phyloP scores from a whole-genome alignment of 805 yeast genomes.

The Alloascoidea hylecoeti region DNA sequence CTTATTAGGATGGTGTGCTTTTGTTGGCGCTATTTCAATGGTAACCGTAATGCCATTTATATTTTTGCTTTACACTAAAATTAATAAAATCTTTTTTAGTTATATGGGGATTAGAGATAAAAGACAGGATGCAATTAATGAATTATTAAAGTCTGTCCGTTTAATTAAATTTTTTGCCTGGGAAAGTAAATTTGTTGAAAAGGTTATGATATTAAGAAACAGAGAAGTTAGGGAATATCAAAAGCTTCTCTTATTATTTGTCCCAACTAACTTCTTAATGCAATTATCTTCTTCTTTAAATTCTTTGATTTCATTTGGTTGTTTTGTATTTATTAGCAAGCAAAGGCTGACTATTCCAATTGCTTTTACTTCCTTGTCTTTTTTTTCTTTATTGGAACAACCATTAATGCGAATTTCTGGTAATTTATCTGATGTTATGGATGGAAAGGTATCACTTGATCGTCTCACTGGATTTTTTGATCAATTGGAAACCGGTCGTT shows the following conservation, averaged over 20 bases:
- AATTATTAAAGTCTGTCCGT: slow-evolving; percentile 81
- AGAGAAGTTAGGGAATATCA: slow-evolving; percentile 53
- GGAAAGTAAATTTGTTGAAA: slow-evolving; percentile 75
- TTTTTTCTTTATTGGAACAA: slow-evolving; percentile 69
- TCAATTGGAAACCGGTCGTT: slow-evolving; percentile 78
- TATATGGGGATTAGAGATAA: slow-evolving; percentile 62
- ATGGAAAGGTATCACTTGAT: slow-evolving; percentile 87
- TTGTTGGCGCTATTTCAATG: slow-evolving; percentile 63
- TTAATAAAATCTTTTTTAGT: slow-evolving; percentile 43
- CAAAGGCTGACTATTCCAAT: slow-evolving; percentile 72
- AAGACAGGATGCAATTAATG: slow-evolving; percentile 86
- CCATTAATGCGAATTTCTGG: slow-evolving; percentile 88
- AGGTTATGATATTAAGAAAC: slow-evolving; percentile 56
- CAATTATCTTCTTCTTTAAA: slow-evolving; percentile 72
- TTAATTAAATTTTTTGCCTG: slow-evolving; percentile 93
- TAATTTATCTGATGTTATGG: slow-evolving; percentile 76
- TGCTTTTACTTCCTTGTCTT: slow-evolving; percentile 85
- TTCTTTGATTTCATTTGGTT: slow-evolving; percentile 69
- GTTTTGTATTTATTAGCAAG: slow-evolving; percentile 61
- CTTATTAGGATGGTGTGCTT: slow-evolving; percentile 78
- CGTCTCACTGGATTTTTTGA: slow-evolving; percentile 71
- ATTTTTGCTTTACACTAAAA: slow-evolving; percentile 43
- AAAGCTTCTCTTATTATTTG: slow-evolving; percentile 56
- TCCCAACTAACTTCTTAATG: slow-evolving; percentile 55
- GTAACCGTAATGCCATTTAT: slow-evolving; percentile 58